Percentiles rank a stretch among this genome's conserved stretches.
These are phyloP conservation scores for Vaccinium corymbosum DNA, from an alignment of 148 eudicot species.

Conservation along the genomic window DNA sequence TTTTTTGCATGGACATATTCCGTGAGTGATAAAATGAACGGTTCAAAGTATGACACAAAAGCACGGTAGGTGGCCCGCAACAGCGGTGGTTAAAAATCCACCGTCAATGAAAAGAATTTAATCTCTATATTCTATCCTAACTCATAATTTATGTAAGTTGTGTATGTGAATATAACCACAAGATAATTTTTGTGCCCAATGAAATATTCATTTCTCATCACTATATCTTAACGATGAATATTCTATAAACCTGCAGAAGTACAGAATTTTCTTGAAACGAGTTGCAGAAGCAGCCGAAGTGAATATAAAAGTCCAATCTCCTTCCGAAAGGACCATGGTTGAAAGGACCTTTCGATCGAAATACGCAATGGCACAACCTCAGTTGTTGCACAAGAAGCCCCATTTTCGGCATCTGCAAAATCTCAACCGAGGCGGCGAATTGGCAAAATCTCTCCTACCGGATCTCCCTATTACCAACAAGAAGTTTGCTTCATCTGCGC, in stretches of 20 bases:
- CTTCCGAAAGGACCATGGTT: not conserved
- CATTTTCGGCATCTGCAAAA: not conserved
- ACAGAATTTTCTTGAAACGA: conserved; percentile 48
- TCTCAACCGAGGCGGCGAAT: too few species aligned
- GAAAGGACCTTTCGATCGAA: conserved; percentile 12
- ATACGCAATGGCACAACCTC: not conserved
- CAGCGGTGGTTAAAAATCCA: too few species aligned
- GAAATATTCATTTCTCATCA: not conserved
- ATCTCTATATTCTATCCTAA: not conserved
- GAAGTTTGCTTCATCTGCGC: not conserved
- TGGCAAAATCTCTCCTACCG: not conserved
- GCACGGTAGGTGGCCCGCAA: too few species aligned
- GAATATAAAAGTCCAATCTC: conserved; percentile 16
- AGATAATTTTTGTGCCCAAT: not conserved
- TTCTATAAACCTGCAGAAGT: conserved; percentile 41
- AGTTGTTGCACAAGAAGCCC: not conserved
- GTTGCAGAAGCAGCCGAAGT: conserved; percentile 33
- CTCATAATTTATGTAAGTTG: not conserved
- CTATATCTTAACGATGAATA: not conserved
- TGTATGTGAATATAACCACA: not conserved
- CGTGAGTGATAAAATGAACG: too few species aligned
- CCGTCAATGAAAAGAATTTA: too few species aligned
- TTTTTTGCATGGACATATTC: too few species aligned
- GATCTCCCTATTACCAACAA: not conserved
- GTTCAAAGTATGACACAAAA: too few species aligned